These are phyloP conservation scores for Rhizopogon rudus DNA, from an alignment of 768 basidiomycete species.

Conservation along the genomic window DNA sequence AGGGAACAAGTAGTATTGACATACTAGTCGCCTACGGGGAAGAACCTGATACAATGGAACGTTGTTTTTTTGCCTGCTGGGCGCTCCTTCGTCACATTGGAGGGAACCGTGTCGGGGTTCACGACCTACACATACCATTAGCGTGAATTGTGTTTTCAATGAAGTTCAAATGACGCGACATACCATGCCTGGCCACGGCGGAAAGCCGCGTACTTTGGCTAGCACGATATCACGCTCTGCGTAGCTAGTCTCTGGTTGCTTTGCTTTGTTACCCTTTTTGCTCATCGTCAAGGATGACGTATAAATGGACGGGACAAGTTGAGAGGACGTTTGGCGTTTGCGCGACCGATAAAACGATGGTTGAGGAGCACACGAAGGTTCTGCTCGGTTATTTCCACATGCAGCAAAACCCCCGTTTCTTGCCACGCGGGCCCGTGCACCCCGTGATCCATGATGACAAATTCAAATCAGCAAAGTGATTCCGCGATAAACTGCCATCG, in stretches of 20 bases:
- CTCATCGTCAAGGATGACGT: conserved; percentile 28
- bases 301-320: conserved; percentile 12
- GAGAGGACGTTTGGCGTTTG: conserved; percentile 12
- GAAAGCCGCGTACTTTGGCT: conserved; percentile 90
- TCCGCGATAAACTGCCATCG: conserved; percentile 25
- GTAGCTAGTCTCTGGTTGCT: conserved; percentile 45
- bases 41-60: conserved; percentile 80
- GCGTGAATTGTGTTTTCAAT: conserved; percentile 6
- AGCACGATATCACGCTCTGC: conserved; percentile 81
- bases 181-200: conserved; percentile 94
- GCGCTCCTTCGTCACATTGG: conserved; percentile 59
- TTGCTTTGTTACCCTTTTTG: conserved; percentile 47
- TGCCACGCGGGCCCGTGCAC: conserved; percentile 36
- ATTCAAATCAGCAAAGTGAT: conserved; percentile 29
- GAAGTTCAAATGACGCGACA: conserved; percentile 32
- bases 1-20: conserved; percentile 29
- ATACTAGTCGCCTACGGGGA: conserved; percentile 92
- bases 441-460: conserved; percentile 18
- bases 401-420: conserved; percentile 32
- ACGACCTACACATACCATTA: conserved; percentile 54
- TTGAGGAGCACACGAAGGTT: conserved; percentile 36
- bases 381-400: conserved; percentile 35
- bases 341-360: conserved; percentile 35
- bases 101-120: conserved; percentile 63
- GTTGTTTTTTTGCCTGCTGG: conserved; percentile 67